Conservation (phyloP, 1,284 basidiomycete genomes). For the Austroboletus niveus region DNA sequence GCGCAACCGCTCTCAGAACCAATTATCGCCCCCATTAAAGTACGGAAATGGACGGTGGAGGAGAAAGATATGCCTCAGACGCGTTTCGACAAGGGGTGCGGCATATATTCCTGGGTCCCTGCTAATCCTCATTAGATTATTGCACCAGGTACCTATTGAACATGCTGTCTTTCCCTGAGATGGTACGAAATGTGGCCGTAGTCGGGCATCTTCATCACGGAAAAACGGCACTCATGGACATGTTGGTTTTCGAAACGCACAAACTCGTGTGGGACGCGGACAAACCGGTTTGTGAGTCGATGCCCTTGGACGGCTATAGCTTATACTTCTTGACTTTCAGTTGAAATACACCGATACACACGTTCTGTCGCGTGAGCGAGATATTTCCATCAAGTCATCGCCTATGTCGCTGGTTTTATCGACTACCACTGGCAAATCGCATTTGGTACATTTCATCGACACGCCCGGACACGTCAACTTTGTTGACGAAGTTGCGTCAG, state of each 20-base stretch:
- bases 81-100: conserved; percentile 90
- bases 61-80: conserved; percentile 94
- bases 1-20: conserved; percentile 94
- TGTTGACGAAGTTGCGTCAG: conserved; percentile 90
- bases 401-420: conserved; percentile 93
- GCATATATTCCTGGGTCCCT: conserved; percentile 4
- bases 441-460: conserved; percentile 92
- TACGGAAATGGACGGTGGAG: conserved; percentile 87
- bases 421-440: conserved; percentile 90
- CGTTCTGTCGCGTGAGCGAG: conserved; percentile 81
- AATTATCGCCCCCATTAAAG: conserved; percentile 93
- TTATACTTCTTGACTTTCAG: conserved; percentile 35
- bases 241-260: conserved; percentile 97
- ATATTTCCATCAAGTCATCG: conserved; percentile 94
- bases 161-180: conserved; percentile 90
- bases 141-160: conserved; percentile 80
- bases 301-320: conserved; percentile 15
- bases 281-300: conserved; percentile 59
- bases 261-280: conserved; percentile 92
- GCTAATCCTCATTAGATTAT: conserved; percentile 14
- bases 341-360: conserved; percentile 96
- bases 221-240: conserved; percentile 95
- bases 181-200: conserved; percentile 93
- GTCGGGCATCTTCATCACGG: conserved; percentile 98
- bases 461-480: conserved; percentile 99